These are phyloP conservation scores for Saposhnikovia divaricata DNA, from an alignment of 129 eudicot species.

Conservation along the genomic window DNA sequence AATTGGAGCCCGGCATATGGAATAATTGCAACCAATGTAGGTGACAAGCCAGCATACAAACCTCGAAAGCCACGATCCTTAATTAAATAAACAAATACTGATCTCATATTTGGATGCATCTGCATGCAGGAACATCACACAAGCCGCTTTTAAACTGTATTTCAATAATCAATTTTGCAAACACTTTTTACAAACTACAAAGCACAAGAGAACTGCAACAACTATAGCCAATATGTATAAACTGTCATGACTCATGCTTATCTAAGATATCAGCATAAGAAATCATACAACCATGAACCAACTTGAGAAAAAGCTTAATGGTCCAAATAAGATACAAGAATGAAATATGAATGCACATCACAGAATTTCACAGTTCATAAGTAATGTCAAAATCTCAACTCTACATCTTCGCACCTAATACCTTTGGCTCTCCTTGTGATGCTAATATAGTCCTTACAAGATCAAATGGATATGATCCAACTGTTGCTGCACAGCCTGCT, in stretches of 20 bases:
- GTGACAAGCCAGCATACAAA: slow-evolving; percentile 76
- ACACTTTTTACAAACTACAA: neutral
- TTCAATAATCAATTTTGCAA: neutral
- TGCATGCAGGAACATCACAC: slow-evolving; percentile 16
- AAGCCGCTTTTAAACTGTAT: neutral
- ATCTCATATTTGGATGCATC: slow-evolving; percentile 90
- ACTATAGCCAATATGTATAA: neutral
- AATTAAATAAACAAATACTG: slow-evolving; percentile 61
- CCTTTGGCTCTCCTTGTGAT: slow-evolving; percentile 94
- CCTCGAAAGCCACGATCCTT: slow-evolving; percentile 72
- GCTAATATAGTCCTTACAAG: slow-evolving; percentile 78
- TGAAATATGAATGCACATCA: neutral
- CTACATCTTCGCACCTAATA: slow-evolving; percentile 12
- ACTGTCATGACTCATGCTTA: neutral
- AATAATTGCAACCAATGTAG: slow-evolving; percentile 74
- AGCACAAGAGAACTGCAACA: neutral
- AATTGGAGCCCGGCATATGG: slow-evolving; percentile 96
- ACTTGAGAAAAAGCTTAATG: neutral
- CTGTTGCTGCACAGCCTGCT: slow-evolving; percentile 86
- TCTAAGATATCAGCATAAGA: neutral
- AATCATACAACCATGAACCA: neutral
- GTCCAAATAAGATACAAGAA: neutral
- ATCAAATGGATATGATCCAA: slow-evolving; percentile 87
- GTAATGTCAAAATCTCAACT: neutral
- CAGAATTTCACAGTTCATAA: neutral